These are phyloP conservation scores for Arachnopeziza araneosa DNA, from an alignment of 2,329 filamentous ascomycete species.

Conservation along the genomic window DNA sequence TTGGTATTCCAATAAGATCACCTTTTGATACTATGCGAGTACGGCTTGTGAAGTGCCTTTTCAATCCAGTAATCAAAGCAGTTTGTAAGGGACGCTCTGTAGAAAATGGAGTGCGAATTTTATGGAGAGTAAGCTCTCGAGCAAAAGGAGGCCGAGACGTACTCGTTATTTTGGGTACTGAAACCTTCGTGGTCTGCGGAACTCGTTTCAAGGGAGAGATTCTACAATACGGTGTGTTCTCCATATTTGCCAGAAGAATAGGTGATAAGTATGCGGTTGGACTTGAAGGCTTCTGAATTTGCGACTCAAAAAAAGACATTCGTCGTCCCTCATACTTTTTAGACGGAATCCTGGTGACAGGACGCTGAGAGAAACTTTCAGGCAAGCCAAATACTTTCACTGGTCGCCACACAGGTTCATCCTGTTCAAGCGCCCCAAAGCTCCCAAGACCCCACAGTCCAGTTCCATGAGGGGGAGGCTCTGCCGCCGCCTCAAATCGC, in stretches of 20 bases:
- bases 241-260: conserved; percentile 79
- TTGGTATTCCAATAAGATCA: conserved; percentile 81
- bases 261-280: conserved; percentile 74
- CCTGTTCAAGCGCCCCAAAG: conserved; percentile 57
- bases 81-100: conserved; percentile 82
- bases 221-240: conserved; percentile 70
- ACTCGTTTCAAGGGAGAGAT: conserved; percentile 63
- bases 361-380: conserved; percentile 60
- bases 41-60: conserved; percentile 80
- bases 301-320: conserved; percentile 62
- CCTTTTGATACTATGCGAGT: conserved; percentile 78
- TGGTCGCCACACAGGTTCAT: conserved; percentile 67
- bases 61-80: conserved; percentile 78
- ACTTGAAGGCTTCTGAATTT: conserved; percentile 54
- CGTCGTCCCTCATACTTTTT: conserved; percentile 46
- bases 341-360: conserved; percentile 55
- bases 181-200: conserved; percentile 43
- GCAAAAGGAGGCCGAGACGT: conserved; percentile 53
- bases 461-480: conserved; percentile 63
- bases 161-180: conserved; percentile 50
- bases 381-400: conserved; percentile 86
- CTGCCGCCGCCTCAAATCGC: conserved; percentile 69
- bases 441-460: conserved; percentile 63
- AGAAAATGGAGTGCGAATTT: conserved; percentile 82
- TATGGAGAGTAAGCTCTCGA: conserved; percentile 77